A percentile compares a stretch with the other conserved stretches of the same genome.
Evolutionary conservation across 352 stramenopile species (phyloP).

Genomic region (Phytopythium aichiense): DNA sequence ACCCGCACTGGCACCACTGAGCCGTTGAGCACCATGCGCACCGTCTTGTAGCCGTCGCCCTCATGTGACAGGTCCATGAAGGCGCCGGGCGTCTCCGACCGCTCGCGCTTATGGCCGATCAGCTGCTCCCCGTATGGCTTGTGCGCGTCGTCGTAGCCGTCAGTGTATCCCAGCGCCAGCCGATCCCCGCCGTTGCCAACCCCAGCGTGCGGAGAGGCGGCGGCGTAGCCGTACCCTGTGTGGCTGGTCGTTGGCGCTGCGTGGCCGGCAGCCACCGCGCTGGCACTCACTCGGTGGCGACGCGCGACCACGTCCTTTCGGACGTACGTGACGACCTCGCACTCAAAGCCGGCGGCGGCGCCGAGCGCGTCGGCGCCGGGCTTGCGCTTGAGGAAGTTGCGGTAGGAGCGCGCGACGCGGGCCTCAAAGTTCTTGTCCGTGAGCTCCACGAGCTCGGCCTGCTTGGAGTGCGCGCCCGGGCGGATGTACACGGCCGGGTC

Average conservation of each 20-base stretch:
- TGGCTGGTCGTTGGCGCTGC: background rate
- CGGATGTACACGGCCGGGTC: conserved; percentile 75
- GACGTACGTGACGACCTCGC: conserved; percentile 71
- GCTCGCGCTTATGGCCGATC: conserved; percentile 9
- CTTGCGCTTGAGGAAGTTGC: conserved; percentile 79
- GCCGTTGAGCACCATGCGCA: conserved; percentile 75
- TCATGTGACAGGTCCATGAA: conserved; percentile 6
- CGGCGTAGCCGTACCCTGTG: background rate
- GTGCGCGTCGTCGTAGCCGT: background rate
- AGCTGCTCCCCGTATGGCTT: background rate
- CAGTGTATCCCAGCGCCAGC: background rate
- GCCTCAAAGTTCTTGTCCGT: conserved; percentile 60
- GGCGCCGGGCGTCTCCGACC: background rate
- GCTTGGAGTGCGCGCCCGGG: conserved; percentile 71
- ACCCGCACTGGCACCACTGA: conserved; percentile 62
- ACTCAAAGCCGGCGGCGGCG: conserved; percentile 43
- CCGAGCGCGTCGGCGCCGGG: background rate
- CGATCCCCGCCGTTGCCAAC: background rate
- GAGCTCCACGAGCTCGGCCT: conserved; percentile 74
- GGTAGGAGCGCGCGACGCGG: conserved; percentile 65
- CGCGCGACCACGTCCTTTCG: conserved; percentile 36
- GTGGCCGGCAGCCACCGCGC: background rate
- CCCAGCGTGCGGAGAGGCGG: background rate
- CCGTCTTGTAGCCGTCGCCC: conserved; percentile 41
- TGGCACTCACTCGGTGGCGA: conserved; percentile 11